Evolutionary conservation across 177 flowering plant genomes (phyloP).

Genomic region (Vitis hybrid): DNA sequence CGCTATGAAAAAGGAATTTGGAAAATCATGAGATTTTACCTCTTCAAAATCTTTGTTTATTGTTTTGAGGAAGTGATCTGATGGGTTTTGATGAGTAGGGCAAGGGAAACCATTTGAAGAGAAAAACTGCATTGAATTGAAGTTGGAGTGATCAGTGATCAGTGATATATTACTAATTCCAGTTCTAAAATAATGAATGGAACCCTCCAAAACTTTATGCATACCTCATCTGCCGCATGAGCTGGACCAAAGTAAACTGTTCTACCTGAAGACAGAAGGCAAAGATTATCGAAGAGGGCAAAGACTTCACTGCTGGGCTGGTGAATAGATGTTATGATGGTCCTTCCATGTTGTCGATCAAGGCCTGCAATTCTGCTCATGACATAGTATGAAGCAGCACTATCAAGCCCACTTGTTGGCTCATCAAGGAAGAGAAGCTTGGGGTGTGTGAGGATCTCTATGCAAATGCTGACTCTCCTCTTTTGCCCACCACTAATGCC

Average conservation of each 20-base stretch:
- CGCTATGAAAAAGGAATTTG: too few relatives aligned
- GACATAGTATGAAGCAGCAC: conserved; percentile 60
- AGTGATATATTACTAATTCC: too few relatives aligned
- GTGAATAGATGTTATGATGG: conserved; percentile 54
- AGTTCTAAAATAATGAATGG: too few relatives aligned
- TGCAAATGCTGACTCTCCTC: conserved; percentile 62
- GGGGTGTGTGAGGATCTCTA: conserved; percentile 47
- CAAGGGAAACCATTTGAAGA: conserved; percentile 41
- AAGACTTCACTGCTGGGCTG: conserved; percentile 59
- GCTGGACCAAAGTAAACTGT: conserved; percentile 56
- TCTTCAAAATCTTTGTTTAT: conserved; percentile 42
- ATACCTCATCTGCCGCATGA: conserved; percentile 37
- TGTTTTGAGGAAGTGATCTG: conserved; percentile 41
- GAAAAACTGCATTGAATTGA: conserved; percentile 30
- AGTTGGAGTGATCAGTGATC: not conserved
- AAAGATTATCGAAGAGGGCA: conserved; percentile 44
- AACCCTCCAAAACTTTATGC: not conserved
- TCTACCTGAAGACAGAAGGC: conserved; percentile 48
- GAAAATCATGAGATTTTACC: conserved; percentile 11
- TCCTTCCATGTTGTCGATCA: conserved; percentile 31
- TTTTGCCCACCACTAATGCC: conserved; percentile 62
- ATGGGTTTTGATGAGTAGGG: conserved; percentile 40
- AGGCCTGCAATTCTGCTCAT: conserved; percentile 38
- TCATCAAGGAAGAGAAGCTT: conserved; percentile 59
- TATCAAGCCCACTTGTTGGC: conserved; percentile 64